phyloP scores from a whole-genome alignment of 345 rosid genomes.

The Salix brachista region DNA sequence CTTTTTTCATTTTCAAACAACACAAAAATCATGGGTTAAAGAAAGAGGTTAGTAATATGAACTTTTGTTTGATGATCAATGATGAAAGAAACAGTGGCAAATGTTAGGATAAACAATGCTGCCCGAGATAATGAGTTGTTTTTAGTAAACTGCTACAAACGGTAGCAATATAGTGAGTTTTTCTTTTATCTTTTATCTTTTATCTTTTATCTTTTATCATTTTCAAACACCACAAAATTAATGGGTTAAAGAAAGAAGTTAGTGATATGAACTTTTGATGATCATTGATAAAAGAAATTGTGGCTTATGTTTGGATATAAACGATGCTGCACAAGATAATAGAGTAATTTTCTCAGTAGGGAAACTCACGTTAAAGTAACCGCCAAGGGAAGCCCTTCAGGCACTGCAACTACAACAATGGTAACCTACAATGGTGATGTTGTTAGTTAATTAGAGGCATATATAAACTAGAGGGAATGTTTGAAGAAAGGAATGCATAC shows the following conservation, averaged over 20 bases:
- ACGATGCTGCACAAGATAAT: not conserved
- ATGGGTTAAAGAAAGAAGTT: not conserved
- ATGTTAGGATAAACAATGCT: not conserved
- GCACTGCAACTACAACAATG: conserved; percentile 98
- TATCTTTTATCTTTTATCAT: not conserved
- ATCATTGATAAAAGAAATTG: not conserved
- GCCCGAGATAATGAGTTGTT: not conserved
- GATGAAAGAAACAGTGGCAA: not conserved
- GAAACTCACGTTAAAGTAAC: conserved; percentile 96
- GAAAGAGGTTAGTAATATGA: not conserved
- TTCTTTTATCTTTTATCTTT: not conserved
- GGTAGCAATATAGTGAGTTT: too few species aligned
- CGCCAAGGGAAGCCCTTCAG: conserved; percentile 98
- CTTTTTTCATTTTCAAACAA: not conserved
- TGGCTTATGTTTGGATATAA: not conserved
- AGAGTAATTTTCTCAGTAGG: not conserved
- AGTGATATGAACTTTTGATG: not conserved
- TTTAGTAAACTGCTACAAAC: not conserved
- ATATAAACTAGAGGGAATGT: not conserved
- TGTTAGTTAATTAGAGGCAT: not conserved
- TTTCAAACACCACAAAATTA: not conserved
- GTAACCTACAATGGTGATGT: conserved; percentile 56
- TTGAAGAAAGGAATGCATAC: conserved; percentile 41
- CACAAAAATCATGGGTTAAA: not conserved
- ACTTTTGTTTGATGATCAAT: not conserved